A percentile compares a stretch with the other conserved stretches of the same genome.
phyloP scores from a whole-genome alignment of 192 early-diverging fungal species.

The Podila epicladia region DNA sequence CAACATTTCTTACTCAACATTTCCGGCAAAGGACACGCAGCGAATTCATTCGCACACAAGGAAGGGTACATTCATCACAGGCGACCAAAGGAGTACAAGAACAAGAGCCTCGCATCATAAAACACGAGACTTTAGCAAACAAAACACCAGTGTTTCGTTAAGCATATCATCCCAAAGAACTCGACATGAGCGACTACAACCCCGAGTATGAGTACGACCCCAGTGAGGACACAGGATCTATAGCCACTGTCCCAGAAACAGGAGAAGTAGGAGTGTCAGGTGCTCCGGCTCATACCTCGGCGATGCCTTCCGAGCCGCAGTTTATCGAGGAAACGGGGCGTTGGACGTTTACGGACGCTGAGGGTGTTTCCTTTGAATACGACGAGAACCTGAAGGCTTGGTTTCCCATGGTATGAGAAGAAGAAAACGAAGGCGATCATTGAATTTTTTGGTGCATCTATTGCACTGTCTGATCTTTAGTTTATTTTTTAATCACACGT shows the following conservation, averaged over 20 bases:
- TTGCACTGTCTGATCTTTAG: background rate
- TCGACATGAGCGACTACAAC: background rate
- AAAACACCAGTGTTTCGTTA: no score
- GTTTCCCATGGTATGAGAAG: slow-evolving; percentile 84
- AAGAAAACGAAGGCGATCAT: background rate
- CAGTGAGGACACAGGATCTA: background rate
- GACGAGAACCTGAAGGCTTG: slow-evolving; percentile 83
- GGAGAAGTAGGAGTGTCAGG: background rate
- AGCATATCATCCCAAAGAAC: no score
- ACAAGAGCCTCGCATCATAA: no score
- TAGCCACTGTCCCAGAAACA: background rate
- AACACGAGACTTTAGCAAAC: no score
- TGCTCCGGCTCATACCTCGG: background rate
- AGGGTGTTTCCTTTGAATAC: slow-evolving; percentile 86
- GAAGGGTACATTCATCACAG: no score
- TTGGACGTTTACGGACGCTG: slow-evolving; percentile 82
- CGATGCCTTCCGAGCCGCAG: slow-evolving; percentile 43
- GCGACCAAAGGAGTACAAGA: no score
- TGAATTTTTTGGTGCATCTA: background rate
- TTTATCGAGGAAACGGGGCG: slow-evolving; percentile 77
- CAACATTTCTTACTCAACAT: no score
- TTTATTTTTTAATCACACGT: background rate
- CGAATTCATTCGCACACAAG: no score
- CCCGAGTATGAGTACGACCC: background rate
- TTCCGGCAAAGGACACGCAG: no score